phyloP scores from a whole-genome alignment of 306 rosid genomes.

The Castanopsis chinensis region DNA sequence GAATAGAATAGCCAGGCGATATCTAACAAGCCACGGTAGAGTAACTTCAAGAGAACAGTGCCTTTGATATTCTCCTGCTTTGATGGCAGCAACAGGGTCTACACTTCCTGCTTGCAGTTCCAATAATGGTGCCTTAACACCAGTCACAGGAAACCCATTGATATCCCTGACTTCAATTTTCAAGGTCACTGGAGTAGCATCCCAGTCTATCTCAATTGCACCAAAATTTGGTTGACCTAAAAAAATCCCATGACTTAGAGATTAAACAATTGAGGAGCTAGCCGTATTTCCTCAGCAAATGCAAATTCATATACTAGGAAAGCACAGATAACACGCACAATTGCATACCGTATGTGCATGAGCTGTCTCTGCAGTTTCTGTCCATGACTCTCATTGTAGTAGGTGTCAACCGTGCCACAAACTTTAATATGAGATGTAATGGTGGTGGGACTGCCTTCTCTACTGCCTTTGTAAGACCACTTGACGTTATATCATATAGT shows the following conservation, averaged over 20 bases:
- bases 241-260: constrained; percentile 26
- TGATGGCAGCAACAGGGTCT: constrained; percentile 9
- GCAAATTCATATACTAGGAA: not conserved
- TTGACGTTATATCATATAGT: constrained; percentile 73
- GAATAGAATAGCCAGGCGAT: constrained; percentile 56
- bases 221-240: constrained; percentile 82
- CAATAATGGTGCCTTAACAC: constrained; percentile 33
- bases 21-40: constrained; percentile 65
- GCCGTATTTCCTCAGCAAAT: not conserved
- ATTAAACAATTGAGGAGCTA: constrained; percentile 13
- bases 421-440: constrained; percentile 50
- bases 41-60: constrained; percentile 64
- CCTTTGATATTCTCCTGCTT: constrained; percentile 31
- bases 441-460: constrained; percentile 54
- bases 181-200: constrained; percentile 51
- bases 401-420: constrained; percentile 61
- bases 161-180: constrained; percentile 55
- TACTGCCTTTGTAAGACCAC: constrained; percentile 77
- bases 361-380: constrained; percentile 57
- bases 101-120: constrained; percentile 45
- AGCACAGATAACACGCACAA: constrained; percentile 8
- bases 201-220: constrained; percentile 72
- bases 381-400: constrained; percentile 70
- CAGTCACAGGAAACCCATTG: constrained; percentile 43
- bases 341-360: constrained; percentile 66